Base-by-base conservation (phyloP, 768 basidiomycete genomes). In the Cystobasidium tubakii region DNA sequence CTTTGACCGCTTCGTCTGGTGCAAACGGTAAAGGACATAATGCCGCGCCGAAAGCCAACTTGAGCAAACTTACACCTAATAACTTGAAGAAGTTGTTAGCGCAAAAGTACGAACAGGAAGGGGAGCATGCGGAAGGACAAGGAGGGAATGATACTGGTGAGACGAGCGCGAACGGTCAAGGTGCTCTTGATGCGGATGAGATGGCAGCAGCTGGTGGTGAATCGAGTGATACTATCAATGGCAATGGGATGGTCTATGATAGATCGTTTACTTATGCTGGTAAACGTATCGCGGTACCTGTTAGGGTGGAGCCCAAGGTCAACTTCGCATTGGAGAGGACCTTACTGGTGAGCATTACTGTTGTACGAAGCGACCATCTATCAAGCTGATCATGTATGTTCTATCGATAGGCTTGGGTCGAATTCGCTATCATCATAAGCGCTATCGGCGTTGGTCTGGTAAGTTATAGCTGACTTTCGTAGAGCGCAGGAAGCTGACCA, bases 251-350 rank as follows among this genome's bases (percentile, higher is more conserved):
- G 19, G 81, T 82, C 60, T 83, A 83, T 75, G 81, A 82, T 23
- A 79, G 88, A 70, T 86, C 86, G 73, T 91, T 89, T 88, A 71
- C 83, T 80, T 29, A 95, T 94, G 0, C 90, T 50, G 94, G 94
- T 13, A 97, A 97, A 84, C 85, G 86, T 76, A 94, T 99, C 73
- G 87, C 92, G 0, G 87, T 98, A 1, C 93, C 95, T 29, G 89
- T 99, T n/a, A 86, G 96, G 67, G 86, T 99, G 60, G 96, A 99
- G 81, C 96, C 96, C 33, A 99, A 99, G 83, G 93, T 96, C 1
- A 95, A 94, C 80, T 99, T 97, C 80, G 96, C 96, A 6, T 88
- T 89, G 43, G 94, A 97, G 82, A 85, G 95, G 75, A 98, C 94
- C 19, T 42, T 71, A 43, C 60, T 75, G 57, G 74, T 73, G 42